phyloP scores from a whole-genome alignment of 2,329 filamentous ascomycete species.

The Ophiobolus disseminans region DNA sequence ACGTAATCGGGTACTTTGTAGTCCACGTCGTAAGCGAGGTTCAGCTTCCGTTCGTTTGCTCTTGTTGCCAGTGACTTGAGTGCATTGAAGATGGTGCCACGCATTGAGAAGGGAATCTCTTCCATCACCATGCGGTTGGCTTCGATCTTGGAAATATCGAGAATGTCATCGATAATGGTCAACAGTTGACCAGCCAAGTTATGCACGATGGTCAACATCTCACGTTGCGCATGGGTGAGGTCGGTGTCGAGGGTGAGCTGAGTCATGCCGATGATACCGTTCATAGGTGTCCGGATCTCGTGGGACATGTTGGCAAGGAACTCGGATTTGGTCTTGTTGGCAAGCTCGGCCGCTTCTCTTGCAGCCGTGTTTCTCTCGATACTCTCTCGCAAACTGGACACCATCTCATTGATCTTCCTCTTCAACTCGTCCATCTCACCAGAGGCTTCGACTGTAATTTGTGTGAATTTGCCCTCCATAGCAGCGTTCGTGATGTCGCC shows the following conservation, averaged over 20 bases:
- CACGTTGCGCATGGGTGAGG: slow-evolving; percentile 90
- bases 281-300: slow-evolving; percentile 97
- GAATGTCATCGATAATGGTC: slow-evolving; percentile 87
- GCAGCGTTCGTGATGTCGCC: slow-evolving; percentile 98
- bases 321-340: slow-evolving; percentile 97
- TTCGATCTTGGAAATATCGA: slow-evolving; percentile 80
- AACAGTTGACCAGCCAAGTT: slow-evolving; percentile 94
- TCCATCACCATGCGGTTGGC: slow-evolving; percentile 98
- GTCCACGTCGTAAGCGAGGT: slow-evolving; percentile 92
- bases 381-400: slow-evolving; percentile 91
- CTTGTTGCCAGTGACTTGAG: slow-evolving; percentile 96
- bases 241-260: slow-evolving; percentile 94
- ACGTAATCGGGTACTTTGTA: slow-evolving; percentile 94
- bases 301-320: slow-evolving; percentile 99
- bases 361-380: slow-evolving; percentile 97
- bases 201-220: slow-evolving; percentile 98
- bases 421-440: slow-evolving; percentile 99
- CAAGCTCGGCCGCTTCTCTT: slow-evolving; percentile 92
- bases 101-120: slow-evolving; percentile 93
- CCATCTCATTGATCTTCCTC: slow-evolving; percentile 99
- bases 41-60: slow-evolving; percentile 93
- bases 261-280: slow-evolving; percentile 98
- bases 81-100: slow-evolving; percentile 95
- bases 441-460: slow-evolving; percentile 94
- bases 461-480: slow-evolving; percentile 95